Conservation (phyloP, 129 eudicot species). For the Smallanthus sonchifolius region DNA sequence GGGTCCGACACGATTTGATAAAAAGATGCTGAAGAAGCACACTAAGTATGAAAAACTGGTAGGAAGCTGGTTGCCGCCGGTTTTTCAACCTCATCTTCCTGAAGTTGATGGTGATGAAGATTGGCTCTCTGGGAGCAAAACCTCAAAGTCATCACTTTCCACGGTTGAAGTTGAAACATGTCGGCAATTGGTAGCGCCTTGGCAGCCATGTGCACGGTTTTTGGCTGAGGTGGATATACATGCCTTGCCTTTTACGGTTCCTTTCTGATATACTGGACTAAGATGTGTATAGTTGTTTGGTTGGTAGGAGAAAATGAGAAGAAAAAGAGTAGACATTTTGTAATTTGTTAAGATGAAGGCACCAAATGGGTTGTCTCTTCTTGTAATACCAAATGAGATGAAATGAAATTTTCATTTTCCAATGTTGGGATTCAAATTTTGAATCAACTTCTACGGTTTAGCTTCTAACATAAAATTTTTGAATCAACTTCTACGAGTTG, state of each 20-base stretch:
- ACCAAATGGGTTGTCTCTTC: slow-evolving; percentile 10
- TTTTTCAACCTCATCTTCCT: neutral
- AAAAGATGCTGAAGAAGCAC: slow-evolving; percentile 26
- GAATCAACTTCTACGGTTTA: no score
- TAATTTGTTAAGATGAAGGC: slow-evolving; percentile 17
- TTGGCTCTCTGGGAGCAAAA: slow-evolving; percentile 36
- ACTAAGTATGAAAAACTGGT: slow-evolving; percentile 28
- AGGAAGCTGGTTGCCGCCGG: slow-evolving; percentile 35
- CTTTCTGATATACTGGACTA: slow-evolving; percentile 37
- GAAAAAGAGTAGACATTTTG: slow-evolving; percentile 14
- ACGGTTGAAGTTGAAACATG: slow-evolving; percentile 2
- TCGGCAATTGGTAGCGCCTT: slow-evolving; percentile 21
- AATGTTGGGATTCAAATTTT: neutral
- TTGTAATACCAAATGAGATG: neutral
- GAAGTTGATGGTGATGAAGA: slow-evolving; percentile 57
- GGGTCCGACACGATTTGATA: slow-evolving; percentile 13
- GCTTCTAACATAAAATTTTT: no score
- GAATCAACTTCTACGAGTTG: no score
- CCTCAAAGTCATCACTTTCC: neutral
- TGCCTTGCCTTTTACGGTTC: slow-evolving; percentile 68
- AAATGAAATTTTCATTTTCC: no score
- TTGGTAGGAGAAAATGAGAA: neutral
- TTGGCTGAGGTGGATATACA: slow-evolving; percentile 55
- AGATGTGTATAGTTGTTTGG: slow-evolving; percentile 17
- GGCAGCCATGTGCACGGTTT: slow-evolving; percentile 47